These are phyloP conservation scores for Fusarium floridanum DNA, from an alignment of 2,329 filamentous ascomycete genomes.

Conservation along the genomic window DNA sequence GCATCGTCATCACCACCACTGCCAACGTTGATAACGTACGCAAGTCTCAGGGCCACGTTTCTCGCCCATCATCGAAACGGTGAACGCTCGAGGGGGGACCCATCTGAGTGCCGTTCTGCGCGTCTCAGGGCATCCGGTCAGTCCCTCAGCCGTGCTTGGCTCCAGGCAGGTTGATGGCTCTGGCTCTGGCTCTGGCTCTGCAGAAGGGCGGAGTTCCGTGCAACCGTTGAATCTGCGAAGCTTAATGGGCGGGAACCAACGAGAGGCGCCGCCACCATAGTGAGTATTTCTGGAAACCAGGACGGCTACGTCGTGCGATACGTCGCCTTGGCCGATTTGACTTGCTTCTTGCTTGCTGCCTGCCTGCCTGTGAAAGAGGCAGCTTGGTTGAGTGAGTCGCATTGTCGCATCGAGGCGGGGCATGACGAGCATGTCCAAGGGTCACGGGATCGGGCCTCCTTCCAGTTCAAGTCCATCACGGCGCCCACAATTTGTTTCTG, in stretches of 20 bases:
- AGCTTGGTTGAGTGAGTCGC: constrained; percentile 15
- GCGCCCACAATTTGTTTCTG: constrained; percentile 39
- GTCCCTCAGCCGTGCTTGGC: constrained; percentile 24
- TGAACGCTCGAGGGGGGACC: constrained; percentile 4
- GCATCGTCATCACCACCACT: not conserved
- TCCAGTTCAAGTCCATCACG: constrained; percentile 6
- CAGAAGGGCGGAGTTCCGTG: constrained; percentile 9
- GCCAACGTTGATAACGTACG: constrained; percentile 6
- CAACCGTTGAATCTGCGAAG: constrained; percentile 14
- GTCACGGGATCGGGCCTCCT: constrained; percentile 25
- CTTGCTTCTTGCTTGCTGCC: not conserved
- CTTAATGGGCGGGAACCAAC: constrained; percentile 22
- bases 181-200: not conserved
- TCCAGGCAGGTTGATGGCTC: constrained; percentile 7
- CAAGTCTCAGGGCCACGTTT: constrained; percentile 24
- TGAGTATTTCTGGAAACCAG: constrained; percentile 3
- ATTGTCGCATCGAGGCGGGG: constrained; percentile 14
- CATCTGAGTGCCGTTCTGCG: constrained; percentile 3
- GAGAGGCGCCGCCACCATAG: constrained; percentile 17
- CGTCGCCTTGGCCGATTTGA: constrained; percentile 4
- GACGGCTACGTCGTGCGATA: constrained; percentile 5
- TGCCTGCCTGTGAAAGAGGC: not conserved
- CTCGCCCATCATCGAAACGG: constrained; percentile 14
- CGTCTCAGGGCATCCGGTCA: constrained; percentile 19
- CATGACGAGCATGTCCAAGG: constrained; percentile 16